phyloP scores from a whole-genome alignment of 164 flowering plant genomes.

The Vitis rupestris region DNA sequence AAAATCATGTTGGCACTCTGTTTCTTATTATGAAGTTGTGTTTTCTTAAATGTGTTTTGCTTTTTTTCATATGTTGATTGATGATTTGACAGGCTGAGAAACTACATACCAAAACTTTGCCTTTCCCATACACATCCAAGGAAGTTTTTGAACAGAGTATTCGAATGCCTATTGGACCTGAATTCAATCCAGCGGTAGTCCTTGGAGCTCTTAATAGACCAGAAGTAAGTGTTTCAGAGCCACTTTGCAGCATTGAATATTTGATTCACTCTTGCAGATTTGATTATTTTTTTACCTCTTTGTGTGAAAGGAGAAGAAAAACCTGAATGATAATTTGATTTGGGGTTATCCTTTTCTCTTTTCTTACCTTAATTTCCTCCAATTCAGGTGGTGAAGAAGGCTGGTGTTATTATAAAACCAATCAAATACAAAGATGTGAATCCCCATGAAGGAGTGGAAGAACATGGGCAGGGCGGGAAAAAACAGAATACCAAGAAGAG shows the following conservation, averaged over 20 bases:
- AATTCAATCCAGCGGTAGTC: conserved; percentile 71
- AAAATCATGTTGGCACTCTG: not conserved
- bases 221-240: conserved; percentile 46
- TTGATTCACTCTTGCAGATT: not conserved
- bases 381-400: conserved; percentile 74
- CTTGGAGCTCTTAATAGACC: conserved; percentile 70
- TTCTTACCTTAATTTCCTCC: not conserved
- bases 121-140: conserved; percentile 71
- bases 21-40: not conserved
- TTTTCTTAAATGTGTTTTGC: too few relatives aligned
- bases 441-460: conserved; percentile 46
- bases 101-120: conserved; percentile 59
- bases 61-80: not conserved
- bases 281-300: not conserved
- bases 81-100: conserved; percentile 69
- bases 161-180: conserved; percentile 93
- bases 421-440: conserved; percentile 65
- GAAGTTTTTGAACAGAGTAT: conserved; percentile 78
- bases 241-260: not conserved
- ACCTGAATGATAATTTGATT: not conserved
- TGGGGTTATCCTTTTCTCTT: not conserved
- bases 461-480: conserved; percentile 16
- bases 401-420: conserved; percentile 80
- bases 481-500: conserved; percentile 29
- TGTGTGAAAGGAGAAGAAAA: not conserved